These are phyloP conservation scores for Beauveria brongniartii DNA, from an alignment of 2,329 filamentous ascomycete genomes.

Conservation along the genomic window DNA sequence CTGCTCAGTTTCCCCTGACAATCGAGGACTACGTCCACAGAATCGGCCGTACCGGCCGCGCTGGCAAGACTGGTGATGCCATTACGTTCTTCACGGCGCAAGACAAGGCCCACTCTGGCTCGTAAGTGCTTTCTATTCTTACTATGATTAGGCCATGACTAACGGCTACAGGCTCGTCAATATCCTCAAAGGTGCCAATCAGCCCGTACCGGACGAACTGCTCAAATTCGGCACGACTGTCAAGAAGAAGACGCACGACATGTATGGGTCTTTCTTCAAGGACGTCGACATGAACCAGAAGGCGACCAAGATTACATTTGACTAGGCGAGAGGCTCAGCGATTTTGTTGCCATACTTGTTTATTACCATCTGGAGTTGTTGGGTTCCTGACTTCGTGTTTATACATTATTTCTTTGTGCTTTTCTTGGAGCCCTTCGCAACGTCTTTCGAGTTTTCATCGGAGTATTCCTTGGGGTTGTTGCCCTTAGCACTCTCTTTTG, in stretches of 20 bases:
- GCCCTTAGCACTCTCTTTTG: not conserved
- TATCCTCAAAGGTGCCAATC: slow-evolving; percentile 86
- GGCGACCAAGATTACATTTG: slow-evolving; percentile 88
- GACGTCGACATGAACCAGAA: slow-evolving; percentile 77
- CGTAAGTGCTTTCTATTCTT: slow-evolving; percentile 47
- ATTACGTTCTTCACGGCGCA: slow-evolving; percentile 93
- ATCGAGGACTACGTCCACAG: slow-evolving; percentile 97
- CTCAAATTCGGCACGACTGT: slow-evolving; percentile 96
- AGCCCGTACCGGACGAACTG: slow-evolving; percentile 80
- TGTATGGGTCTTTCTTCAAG: slow-evolving; percentile 93
- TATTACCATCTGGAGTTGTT: not conserved
- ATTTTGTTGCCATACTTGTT: not conserved
- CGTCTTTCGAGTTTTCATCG: not conserved
- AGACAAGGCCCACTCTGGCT: slow-evolving; percentile 85
- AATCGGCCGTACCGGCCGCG: slow-evolving; percentile 89
- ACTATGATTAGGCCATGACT: slow-evolving; percentile 14
- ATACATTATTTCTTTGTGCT: slow-evolving; percentile 3
- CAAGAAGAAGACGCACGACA: slow-evolving; percentile 96
- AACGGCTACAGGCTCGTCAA: slow-evolving; percentile 65
- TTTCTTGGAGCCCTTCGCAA: not conserved
- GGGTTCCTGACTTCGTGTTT: not conserved
- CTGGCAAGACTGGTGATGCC: slow-evolving; percentile 79
- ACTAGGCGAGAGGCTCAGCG: slow-evolving; percentile 31
- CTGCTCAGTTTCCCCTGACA: slow-evolving; percentile 69
- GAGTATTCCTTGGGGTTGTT: not conserved